Conservation (phyloP, 2,329 filamentous ascomycete genomes). For the Diplodia scrobiculata region DNA sequence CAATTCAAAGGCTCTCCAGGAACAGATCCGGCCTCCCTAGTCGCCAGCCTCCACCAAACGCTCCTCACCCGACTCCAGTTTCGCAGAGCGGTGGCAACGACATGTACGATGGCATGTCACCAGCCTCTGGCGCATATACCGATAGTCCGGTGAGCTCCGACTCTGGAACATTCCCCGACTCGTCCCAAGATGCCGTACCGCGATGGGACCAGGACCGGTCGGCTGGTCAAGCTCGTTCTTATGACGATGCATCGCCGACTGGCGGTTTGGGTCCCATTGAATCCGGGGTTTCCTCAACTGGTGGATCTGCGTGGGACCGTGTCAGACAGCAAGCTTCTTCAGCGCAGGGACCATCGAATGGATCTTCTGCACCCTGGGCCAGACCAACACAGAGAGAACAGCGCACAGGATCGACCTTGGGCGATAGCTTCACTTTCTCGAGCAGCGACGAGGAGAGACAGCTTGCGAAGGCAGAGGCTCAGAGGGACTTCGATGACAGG, state of each 20-base stretch:
- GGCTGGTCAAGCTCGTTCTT: slow-evolving; percentile 30
- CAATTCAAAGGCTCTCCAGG: slow-evolving; percentile 9
- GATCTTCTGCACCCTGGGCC: slow-evolving; percentile 29
- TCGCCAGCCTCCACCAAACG: not conserved
- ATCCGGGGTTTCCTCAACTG: slow-evolving; percentile 29
- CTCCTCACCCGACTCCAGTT: not conserved
- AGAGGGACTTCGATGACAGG: slow-evolving; percentile 54
- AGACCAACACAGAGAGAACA: slow-evolving; percentile 36
- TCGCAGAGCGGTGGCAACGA: slow-evolving; percentile 5
- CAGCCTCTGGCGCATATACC: slow-evolving; percentile 42
- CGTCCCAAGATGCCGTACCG: not conserved
- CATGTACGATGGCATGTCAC: slow-evolving; percentile 46
- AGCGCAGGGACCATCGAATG: slow-evolving; percentile 32
- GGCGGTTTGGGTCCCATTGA: slow-evolving; percentile 43
- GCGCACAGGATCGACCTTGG: slow-evolving; percentile 40
- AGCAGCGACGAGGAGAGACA: slow-evolving; percentile 49
- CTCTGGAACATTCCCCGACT: slow-evolving; percentile 34
- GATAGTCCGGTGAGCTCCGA: slow-evolving; percentile 40
- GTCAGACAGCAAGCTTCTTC: slow-evolving; percentile 43
- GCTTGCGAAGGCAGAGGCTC: slow-evolving; percentile 50
- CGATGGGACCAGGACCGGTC: slow-evolving; percentile 30
- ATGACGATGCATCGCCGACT: slow-evolving; percentile 44
- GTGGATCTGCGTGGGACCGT: slow-evolving; percentile 51
- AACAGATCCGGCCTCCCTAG: not conserved
- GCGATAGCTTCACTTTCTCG: slow-evolving; percentile 52